Evolutionary conservation across 176 grass and related monocot genomes (phyloP).

Genomic region (Saccharum spontaneum): DNA sequence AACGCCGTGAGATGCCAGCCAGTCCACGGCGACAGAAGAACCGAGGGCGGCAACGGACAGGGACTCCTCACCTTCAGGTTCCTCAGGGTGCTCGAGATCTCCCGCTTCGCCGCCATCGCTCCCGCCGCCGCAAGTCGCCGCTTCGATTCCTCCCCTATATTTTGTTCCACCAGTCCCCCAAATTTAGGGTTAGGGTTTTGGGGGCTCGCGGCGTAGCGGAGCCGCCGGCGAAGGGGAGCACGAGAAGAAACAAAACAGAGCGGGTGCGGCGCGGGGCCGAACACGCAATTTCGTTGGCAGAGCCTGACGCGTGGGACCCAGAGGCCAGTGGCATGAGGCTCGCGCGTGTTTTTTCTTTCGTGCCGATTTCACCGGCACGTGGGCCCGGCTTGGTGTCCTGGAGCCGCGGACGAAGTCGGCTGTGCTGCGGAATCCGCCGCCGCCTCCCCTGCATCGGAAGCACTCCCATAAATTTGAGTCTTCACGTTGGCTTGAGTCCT

Average conservation of each 20-base stretch:
- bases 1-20: neutral
- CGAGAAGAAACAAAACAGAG: neutral
- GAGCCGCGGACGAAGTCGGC: neutral
- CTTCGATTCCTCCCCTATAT: neutral
- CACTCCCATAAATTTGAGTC: neutral
- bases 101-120: constrained; percentile 74
- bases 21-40: neutral
- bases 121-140: neutral
- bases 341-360: too few species aligned
- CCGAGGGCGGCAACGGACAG: neutral
- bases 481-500: neutral
- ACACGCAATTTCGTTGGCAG: neutral
- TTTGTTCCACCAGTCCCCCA: neutral
- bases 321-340: neutral
- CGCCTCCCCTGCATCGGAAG: neutral
- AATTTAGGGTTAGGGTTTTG: constrained; percentile 47
- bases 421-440: neutral
- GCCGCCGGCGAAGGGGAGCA: neutral
- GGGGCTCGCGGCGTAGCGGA: neutral
- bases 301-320: neutral
- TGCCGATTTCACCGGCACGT: neutral
- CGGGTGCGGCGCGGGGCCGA: neutral
- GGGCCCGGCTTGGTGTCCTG: neutral
- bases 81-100: constrained; percentile 85
- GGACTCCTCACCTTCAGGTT: constrained; percentile 62